These are phyloP conservation scores for Phytophthora pluvialis DNA, from an alignment of 352 stramenopile genomes.

Conservation along the genomic window DNA sequence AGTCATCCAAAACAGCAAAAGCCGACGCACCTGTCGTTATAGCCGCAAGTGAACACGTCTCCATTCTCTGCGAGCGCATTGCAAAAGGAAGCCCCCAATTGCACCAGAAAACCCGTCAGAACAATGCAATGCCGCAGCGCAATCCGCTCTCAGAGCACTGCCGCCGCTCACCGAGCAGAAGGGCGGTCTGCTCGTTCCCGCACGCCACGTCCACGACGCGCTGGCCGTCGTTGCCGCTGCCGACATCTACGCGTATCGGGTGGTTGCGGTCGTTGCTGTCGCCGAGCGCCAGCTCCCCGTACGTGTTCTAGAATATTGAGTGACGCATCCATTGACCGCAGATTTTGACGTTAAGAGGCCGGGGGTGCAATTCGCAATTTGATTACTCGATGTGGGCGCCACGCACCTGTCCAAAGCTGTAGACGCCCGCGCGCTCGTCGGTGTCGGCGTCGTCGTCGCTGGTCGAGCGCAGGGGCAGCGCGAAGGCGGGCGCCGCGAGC, in stretches of 20 bases:
- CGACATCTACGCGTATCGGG: slow-evolving; percentile 52
- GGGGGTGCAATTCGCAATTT: neutral
- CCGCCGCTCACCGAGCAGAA: slow-evolving; percentile 68
- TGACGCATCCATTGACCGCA: neutral
- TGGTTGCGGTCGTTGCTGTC: slow-evolving; percentile 75
- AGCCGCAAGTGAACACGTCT: slow-evolving; percentile 89
- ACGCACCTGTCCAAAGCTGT: slow-evolving; percentile 58
- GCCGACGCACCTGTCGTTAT: slow-evolving; percentile 88
- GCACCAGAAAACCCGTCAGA: slow-evolving; percentile 1
- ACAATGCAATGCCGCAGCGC: neutral
- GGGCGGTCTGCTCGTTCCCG: slow-evolving; percentile 92
- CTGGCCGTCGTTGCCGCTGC: slow-evolving; percentile 31
- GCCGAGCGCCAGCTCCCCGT: slow-evolving; percentile 91
- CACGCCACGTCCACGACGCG: slow-evolving; percentile 85
- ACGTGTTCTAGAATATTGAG: slow-evolving; percentile 77
- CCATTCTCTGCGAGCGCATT: slow-evolving; percentile 50
- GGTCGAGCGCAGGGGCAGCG: slow-evolving; percentile 7
- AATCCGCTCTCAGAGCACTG: neutral
- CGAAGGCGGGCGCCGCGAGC: slow-evolving; percentile 30
- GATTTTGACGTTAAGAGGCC: neutral
- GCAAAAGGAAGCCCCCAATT: neutral
- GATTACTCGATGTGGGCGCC: neutral
- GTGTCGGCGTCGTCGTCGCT: slow-evolving; percentile 24
- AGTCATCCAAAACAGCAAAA: slow-evolving; percentile 1
- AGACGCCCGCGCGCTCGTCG: slow-evolving; percentile 25